Evolutionary conservation across 371 early-diverging fungal species (phyloP), one percentile per base, ranked within the genome.

Genomic region (Apophysomyces ossiformis): DNA sequence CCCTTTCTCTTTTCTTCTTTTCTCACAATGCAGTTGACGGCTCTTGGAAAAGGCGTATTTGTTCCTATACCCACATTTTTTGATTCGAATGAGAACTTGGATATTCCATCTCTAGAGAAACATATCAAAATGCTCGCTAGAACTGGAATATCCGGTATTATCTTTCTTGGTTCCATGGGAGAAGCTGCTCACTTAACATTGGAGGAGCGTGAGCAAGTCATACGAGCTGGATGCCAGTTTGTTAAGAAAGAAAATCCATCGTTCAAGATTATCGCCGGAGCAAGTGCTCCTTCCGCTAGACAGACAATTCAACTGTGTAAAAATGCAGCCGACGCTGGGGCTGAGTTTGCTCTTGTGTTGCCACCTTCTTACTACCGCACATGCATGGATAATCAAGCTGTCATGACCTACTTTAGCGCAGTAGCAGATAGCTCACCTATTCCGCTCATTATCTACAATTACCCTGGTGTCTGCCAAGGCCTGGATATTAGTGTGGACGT

Each of bases 1-100:
- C 58, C 61, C 56, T 36, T 60, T 64, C 38, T 41, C 61, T 41
- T 44, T 50, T 21, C 35, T 37, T 56, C 57, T 44, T 41, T 58
- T 50, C 11, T 36, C 21, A 65, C 37, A 58, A 60, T 58, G 61
- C 37, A 44, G 56, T 72, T 66, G 66, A 65, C 71, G 62, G 61
- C 64, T 60, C 69, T 72, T 16, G 70, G 68, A 50, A 67, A 66
- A 32, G 83, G 83, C 57, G 64, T 79, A 35, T 78, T 70, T 63
- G 80, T 82, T 36, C 83, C 83, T 58, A 76, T 78, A 8, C 80
- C 80, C 41, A 79, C 75, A 12, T 82, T 82, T 60, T 82, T 82
- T 70, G 66, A 71, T 21, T 69, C 68, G 46, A 76, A 79, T 57
- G 83, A 82, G 66, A 80, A 79, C 37, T 65, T 82, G 37, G 83